Percentiles rank a stretch among this genome's conserved stretches.
phyloP scores from a whole-genome alignment of 768 basidiomycete genomes.

The Tylopilus vinaceipallidus region DNA sequence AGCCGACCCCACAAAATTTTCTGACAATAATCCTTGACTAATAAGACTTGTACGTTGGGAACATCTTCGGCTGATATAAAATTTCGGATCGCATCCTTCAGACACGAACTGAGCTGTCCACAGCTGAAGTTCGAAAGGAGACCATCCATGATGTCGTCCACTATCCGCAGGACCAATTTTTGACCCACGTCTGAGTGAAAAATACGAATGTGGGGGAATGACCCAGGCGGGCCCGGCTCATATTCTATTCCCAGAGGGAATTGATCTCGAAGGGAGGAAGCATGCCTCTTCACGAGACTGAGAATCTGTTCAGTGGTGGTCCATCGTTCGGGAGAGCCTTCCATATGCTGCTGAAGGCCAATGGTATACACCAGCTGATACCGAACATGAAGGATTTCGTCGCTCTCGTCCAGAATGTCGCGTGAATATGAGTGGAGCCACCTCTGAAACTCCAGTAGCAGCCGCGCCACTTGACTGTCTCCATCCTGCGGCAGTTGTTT shows the following conservation, averaged over 20 bases:
- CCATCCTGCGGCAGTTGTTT: constrained; percentile 15
- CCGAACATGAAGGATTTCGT: constrained; percentile 34
- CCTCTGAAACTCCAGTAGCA: constrained; percentile 27
- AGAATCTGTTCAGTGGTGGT: constrained; percentile 32
- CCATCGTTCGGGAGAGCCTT: constrained; percentile 37
- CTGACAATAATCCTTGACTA: constrained; percentile 7
- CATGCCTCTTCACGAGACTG: constrained; percentile 20
- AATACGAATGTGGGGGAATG: constrained; percentile 27
- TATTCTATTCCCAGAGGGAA: constrained; percentile 19
- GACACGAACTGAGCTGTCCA: background rate
- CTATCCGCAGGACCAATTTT: constrained; percentile 12
- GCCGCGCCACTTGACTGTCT: background rate
- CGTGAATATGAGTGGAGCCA: constrained; percentile 26
- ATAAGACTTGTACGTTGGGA: background rate
- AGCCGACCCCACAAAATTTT: constrained; percentile 21
- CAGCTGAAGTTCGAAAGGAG: constrained; percentile 19
- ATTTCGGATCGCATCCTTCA: constrained; percentile 10
- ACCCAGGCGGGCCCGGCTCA: constrained; percentile 8
- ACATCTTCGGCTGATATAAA: constrained; percentile 25
- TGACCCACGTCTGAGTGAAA: constrained; percentile 11
- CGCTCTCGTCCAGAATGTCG: constrained; percentile 33
- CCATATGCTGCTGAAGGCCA: constrained; percentile 27
- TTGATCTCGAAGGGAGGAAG: constrained; percentile 1
- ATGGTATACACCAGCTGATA: constrained; percentile 39
- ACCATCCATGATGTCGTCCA: constrained; percentile 14